These are phyloP conservation scores for Hyphodiscus sp. DNA, from an alignment of 2,329 filamentous ascomycete species.

Conservation along the genomic window DNA sequence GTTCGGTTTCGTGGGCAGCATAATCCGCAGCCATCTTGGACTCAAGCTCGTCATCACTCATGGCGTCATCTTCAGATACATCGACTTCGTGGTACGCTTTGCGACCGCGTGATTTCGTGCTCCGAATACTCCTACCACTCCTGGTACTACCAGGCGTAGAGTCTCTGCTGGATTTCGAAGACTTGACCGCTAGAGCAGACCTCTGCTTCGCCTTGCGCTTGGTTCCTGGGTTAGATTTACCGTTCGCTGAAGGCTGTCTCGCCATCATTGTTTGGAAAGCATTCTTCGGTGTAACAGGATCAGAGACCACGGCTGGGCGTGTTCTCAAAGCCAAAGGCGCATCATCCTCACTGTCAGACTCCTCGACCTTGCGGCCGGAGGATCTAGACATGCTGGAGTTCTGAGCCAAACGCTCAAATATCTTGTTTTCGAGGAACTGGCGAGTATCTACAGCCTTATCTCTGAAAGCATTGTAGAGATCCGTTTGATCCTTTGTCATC, in stretches of 20 bases:
- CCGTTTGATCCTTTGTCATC: constrained; percentile 82
- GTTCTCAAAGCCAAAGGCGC: constrained; percentile 22
- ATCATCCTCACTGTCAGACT: constrained; percentile 26
- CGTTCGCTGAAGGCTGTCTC: constrained; percentile 7
- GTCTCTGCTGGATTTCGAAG: constrained; percentile 64
- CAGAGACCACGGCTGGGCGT: constrained; percentile 14
- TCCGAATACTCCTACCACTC: constrained; percentile 36
- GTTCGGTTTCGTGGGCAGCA: constrained; percentile 37
- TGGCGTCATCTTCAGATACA: constrained; percentile 50
- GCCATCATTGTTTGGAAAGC: constrained; percentile 40
- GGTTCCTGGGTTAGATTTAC: constrained; percentile 33
- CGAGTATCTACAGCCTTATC: constrained; percentile 55
- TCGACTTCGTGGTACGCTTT: constrained; percentile 48
- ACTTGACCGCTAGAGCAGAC: constrained; percentile 53
- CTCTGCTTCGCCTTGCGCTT: constrained; percentile 50
- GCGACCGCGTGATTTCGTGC: constrained; percentile 41
- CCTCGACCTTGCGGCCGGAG: constrained; percentile 11
- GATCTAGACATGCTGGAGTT: constrained; percentile 37
- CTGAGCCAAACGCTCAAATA: constrained; percentile 55
- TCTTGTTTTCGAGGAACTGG: constrained; percentile 76
- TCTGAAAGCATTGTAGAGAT: constrained; percentile 67
- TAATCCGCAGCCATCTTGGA: constrained; percentile 63
- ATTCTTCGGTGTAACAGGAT: constrained; percentile 30
- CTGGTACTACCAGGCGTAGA: constrained; percentile 59
- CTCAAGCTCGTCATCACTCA: constrained; percentile 84